Evolutionary conservation across 1,139 yeast species (phyloP), one percentile per base, ranked within the genome.

Genomic region (Nakaseomyces bracarensis): DNA sequence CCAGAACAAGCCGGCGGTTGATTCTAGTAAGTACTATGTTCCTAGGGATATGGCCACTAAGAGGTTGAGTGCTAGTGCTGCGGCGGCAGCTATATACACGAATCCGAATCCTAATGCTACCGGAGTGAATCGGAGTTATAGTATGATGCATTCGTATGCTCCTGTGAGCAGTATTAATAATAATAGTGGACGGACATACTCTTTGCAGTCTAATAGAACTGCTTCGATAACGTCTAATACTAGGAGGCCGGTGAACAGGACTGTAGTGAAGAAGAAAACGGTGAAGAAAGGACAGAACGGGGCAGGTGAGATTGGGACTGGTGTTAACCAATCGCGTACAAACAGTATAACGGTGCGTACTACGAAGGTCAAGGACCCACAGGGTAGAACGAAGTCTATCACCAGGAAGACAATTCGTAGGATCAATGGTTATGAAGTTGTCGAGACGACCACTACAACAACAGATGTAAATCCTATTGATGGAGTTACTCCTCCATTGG

Each of bases 391-490:
- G 1, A 52, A 50, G 40, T 57, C 63, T 10, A 57, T 60, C 31
- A 60, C 64, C 11, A 52, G 48, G 36, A 50, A 50, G 38, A 58
- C 63, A 2, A 48, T 58, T 10, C 54, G 53, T 31, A 49, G 58
- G 39, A 44, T 56, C 8, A 57, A 60, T 41, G 64, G 63, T 1
- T 52, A 49, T 29, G 61, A 59, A 39, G 55, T 54, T 36, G 55
- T 60, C 11, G 62, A 58, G 36, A 58, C 63, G 3, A 57, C 60
- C 0, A 60, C 64, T 1, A 58, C 60, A 2, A 58, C 58, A 4
- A 54, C 55, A 4, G 44, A n/a, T 16, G 21, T 21, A 48, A 14
- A 47, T 4, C 19, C 36, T 19, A 22, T 19, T 10, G 35, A 18
- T 13, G 35, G 22, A 13, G 23, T 11, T 4, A 11, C 10, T 2